A percentile compares a stretch with the other conserved stretches of the same genome.
Evolutionary conservation across 805 yeast genomes (phyloP).

Genomic region (Schwanniomyces polymorphus): DNA sequence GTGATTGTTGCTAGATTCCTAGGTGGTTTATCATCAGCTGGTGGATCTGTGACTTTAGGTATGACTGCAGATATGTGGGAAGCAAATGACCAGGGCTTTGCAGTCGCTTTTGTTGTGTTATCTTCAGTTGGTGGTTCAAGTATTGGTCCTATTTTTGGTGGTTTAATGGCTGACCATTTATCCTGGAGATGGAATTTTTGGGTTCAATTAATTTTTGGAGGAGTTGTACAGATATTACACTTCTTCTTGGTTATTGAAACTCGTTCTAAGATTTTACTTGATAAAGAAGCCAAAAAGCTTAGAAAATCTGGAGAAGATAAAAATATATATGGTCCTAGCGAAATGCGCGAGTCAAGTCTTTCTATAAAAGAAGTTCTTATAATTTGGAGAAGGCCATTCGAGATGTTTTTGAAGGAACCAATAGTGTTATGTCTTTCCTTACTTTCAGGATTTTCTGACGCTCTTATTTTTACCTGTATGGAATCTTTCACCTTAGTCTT

Average conservation of each 20-base stretch:
- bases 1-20: slow-evolving; percentile 23
- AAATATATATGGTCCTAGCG: slow-evolving; percentile 37
- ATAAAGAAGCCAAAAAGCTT: slow-evolving; percentile 36
- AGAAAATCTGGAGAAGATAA: slow-evolving; percentile 30
- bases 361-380: slow-evolving; percentile 17
- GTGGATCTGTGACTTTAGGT: slow-evolving; percentile 34
- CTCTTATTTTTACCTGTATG: slow-evolving; percentile 40
- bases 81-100: slow-evolving; percentile 29
- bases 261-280: slow-evolving; percentile 30
- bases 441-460: slow-evolving; percentile 42
- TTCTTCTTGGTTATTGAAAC: slow-evolving; percentile 37
- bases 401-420: slow-evolving; percentile 1
- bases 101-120: slow-evolving; percentile 31
- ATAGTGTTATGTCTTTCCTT: slow-evolving; percentile 38
- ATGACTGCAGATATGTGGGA: slow-evolving; percentile 37
- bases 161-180: slow-evolving; percentile 16
- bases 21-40: slow-evolving; percentile 32
- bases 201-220: slow-evolving; percentile 37
- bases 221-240: slow-evolving; percentile 30
- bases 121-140: slow-evolving; percentile 32
- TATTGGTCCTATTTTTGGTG: slow-evolving; percentile 30
- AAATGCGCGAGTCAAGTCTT: slow-evolving; percentile 18
- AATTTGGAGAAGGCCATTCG: slow-evolving; percentile 29
- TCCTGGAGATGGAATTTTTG: slow-evolving; percentile 25
- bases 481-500: slow-evolving; percentile 34